These are phyloP conservation scores for Mrakia gelida DNA, from an alignment of 768 basidiomycete species.

Conservation along the genomic window DNA sequence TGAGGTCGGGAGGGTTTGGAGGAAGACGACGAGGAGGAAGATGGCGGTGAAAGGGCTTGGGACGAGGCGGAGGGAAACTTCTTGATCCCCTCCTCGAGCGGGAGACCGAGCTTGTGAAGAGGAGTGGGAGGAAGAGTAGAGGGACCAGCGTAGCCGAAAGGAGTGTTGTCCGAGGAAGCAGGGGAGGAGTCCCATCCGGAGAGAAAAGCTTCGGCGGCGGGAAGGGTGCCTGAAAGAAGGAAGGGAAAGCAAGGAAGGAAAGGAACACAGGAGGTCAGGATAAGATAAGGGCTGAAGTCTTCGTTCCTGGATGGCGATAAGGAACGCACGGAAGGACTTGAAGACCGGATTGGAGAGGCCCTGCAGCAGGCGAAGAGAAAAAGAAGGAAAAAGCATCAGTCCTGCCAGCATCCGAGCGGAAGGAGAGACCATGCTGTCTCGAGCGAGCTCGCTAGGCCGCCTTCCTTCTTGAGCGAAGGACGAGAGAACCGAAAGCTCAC, in stretches of 20 bases:
- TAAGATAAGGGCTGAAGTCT: background rate
- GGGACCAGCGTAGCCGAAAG: slow-evolving; percentile 29
- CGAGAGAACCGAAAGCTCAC: background rate
- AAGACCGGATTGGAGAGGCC: slow-evolving; percentile 13
- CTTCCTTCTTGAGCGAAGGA: too few relatives aligned
- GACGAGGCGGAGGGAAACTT: background rate
- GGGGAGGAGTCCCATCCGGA: slow-evolving; percentile 7
- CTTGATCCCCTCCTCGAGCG: background rate
- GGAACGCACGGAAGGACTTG: slow-evolving; percentile 24
- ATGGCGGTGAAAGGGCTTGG: background rate
- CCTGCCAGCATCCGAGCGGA: background rate
- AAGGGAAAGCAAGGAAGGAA: background rate
- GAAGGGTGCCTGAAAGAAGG: slow-evolving; percentile 4
- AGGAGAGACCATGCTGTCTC: background rate
- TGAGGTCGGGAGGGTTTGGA: background rate
- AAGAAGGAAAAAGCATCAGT: background rate
- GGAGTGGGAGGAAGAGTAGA: slow-evolving; percentile 21
- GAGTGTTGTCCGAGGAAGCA: background rate
- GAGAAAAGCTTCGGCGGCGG: slow-evolving; percentile 26
- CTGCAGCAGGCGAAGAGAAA: background rate
- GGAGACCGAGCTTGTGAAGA: slow-evolving; percentile 14
- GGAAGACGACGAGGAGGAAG: slow-evolving; percentile 9
- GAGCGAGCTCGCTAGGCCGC: background rate
- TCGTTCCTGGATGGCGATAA: background rate
- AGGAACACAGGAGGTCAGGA: background rate